phyloP scores from a whole-genome alignment of 1,284 basidiomycete species.

The Ceratobasidium sp. region DNA sequence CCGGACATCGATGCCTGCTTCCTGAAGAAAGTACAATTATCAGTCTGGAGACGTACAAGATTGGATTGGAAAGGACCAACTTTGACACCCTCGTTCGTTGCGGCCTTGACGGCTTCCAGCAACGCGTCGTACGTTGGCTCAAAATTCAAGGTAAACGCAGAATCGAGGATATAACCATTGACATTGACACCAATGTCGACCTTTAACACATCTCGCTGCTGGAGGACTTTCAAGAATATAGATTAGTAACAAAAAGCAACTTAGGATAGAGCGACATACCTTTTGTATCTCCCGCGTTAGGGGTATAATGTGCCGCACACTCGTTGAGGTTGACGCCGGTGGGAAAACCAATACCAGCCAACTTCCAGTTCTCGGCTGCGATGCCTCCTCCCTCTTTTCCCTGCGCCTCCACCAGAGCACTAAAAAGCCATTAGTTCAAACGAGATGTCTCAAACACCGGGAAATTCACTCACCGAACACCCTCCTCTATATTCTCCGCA shows the following conservation, averaged over 20 bases:
- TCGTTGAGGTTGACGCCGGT: conserved; percentile 95
- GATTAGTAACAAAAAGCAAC: background rate
- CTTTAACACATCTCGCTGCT: conserved; percentile 91
- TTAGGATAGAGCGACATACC: conserved; percentile 61
- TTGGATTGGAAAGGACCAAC: conserved; percentile 62
- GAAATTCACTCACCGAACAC: conserved; percentile 66
- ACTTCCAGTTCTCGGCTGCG: conserved; percentile 59
- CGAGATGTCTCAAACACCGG: background rate
- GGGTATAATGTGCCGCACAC: conserved; percentile 97
- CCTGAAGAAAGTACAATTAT: conserved; percentile 63
- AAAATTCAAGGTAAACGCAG: conserved; percentile 93
- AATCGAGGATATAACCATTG: conserved; percentile 93
- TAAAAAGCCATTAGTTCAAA: background rate
- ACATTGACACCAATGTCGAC: conserved; percentile 99
- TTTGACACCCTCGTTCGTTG: conserved; percentile 91
- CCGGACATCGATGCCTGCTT: conserved; percentile 96
- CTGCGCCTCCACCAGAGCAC: conserved; percentile 82
- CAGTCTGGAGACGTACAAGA: conserved; percentile 43
- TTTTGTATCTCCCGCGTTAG: conserved; percentile 93
- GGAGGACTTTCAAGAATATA: conserved; percentile 71
- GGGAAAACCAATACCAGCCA: conserved; percentile 91
- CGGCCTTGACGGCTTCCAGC: conserved; percentile 91
- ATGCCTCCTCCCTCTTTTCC: conserved; percentile 72
- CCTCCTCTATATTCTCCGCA: conserved; percentile 93
- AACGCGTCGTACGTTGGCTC: conserved; percentile 93